Base-by-base conservation (phyloP, 192 early-diverging fungal species). In the Backusella luteola region DNA sequence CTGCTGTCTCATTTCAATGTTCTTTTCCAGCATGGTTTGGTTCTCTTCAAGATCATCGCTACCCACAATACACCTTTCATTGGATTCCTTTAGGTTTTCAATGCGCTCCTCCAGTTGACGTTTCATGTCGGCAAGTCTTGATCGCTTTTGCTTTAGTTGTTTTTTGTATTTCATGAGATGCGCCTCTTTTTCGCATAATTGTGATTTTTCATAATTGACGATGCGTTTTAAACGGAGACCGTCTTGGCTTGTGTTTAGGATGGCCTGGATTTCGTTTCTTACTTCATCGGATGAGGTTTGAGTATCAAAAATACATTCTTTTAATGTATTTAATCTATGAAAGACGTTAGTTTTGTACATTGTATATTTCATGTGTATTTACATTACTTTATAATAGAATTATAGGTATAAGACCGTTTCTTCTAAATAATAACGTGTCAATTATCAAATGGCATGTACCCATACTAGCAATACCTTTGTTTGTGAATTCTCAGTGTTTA, bases 371-470 rank as follows among this genome's bases (percentile, higher is more conserved):
- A 11, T 53, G 15, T 21, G 4, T n/a, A 36, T 34, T 14, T 52
- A 41, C 34, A 78, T 68, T 72, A 85, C 82, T 73, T 72, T 81
- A 88, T 82, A 63, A 88, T 81, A 34, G 78, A 76, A 38, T 85
- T 80, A 67, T 87, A 88, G 0, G 85, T 88, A 68, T 90, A 90
- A 38, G 88, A 90, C 39, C 76, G 83, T 53, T 82, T 85, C 23
- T 79, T 73, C 80, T 84, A 70, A 21, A 32, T 32, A 32, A 32
- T 32, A 32, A 0, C 32, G 32, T 32, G 32, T 32, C 32, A 32
- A 3, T 3, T 32, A 32, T 32, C 32, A 32, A 32, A 32, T 32
- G 2, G 32, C 32, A 32, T 32, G 32, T 32, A 3, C 32, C 3
- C 32, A 3, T 32, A 32, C 32, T 32, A 32, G 0, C 2, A 32